Percentiles rank a stretch among this genome's conserved stretches.
phyloP scores from a whole-genome alignment of 2,329 filamentous ascomycete genomes.

The Aspergillus sp. region DNA sequence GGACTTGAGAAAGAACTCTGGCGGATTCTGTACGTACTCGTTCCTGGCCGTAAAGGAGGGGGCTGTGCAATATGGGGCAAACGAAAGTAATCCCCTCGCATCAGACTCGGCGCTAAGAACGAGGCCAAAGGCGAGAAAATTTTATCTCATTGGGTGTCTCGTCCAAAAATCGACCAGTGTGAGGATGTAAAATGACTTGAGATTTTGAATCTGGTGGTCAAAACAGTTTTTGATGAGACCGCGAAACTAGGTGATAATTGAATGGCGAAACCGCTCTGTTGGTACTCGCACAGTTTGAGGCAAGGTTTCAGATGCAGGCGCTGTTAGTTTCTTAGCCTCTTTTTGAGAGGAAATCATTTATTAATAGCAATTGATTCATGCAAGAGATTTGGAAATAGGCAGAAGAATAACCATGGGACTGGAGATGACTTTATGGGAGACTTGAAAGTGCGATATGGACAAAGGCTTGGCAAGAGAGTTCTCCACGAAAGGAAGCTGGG shows the following conservation, averaged over 20 bases:
- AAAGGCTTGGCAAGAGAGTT: slow-evolving; percentile 1
- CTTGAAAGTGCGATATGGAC: neutral
- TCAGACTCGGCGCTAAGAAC: slow-evolving; percentile 2
- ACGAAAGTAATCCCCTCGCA: neutral
- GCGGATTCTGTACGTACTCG: neutral
- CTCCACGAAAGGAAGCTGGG: neutral
- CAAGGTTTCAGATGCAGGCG: neutral
- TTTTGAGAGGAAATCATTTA: neutral
- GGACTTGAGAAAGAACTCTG: neutral
- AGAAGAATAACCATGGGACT: slow-evolving; percentile 9
- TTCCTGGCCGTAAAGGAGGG: neutral
- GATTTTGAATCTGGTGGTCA: neutral
- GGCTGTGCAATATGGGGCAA: slow-evolving; percentile 3
- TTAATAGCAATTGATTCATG: neutral
- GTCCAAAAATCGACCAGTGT: neutral
- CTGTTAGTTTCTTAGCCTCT: neutral
- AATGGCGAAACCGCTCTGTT: neutral
- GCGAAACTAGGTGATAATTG: neutral
- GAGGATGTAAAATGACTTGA: neutral
- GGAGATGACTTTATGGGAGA: neutral
- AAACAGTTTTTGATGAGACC: neutral
- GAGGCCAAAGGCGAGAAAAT: neutral
- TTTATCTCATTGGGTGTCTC: neutral
- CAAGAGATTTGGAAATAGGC: neutral
- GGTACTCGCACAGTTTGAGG: neutral